phyloP scores from a whole-genome alignment of 2,329 filamentous ascomycete genomes.

The Aspergillus sp. region DNA sequence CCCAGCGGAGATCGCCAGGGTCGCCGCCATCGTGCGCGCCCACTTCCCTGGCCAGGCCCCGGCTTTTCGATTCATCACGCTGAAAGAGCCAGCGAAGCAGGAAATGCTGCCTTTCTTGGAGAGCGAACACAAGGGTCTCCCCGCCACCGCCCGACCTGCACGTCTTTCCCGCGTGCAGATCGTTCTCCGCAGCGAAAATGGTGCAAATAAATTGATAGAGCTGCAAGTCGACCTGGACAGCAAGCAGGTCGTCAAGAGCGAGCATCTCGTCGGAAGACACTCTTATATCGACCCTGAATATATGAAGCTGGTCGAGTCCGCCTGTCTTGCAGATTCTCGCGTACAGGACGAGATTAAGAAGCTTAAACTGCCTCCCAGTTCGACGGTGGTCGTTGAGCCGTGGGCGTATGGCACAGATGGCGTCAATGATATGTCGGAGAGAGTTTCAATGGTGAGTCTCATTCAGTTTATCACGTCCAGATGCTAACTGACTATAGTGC shows the following conservation, averaged over 20 bases:
- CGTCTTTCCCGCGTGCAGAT: constrained; percentile 46
- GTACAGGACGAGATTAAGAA: constrained; percentile 43
- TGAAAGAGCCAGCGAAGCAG: constrained; percentile 53
- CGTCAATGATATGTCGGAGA: neutral
- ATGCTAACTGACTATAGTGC: too few species aligned
- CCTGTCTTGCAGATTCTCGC: constrained; percentile 44
- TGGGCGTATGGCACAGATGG: constrained; percentile 6
- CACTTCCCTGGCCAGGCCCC: constrained; percentile 32
- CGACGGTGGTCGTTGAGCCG: neutral
- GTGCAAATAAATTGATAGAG: constrained; percentile 23
- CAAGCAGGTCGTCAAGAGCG: constrained; percentile 11
- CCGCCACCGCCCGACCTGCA: constrained; percentile 22
- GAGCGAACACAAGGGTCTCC: constrained; percentile 37
- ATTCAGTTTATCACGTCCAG: too few species aligned
- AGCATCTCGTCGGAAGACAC: constrained; percentile 26
- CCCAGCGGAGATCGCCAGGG: constrained; percentile 30
- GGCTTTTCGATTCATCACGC: constrained; percentile 53
- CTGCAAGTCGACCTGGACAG: constrained; percentile 23
- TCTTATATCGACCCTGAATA: constrained; percentile 39
- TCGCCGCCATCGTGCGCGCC: constrained; percentile 34
- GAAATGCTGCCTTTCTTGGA: constrained; percentile 49
- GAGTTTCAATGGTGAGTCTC: neutral
- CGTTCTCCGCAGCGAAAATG: neutral
- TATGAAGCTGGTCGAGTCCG: constrained; percentile 50
- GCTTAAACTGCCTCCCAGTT: constrained; percentile 44